A percentile compares a stretch with the other conserved stretches of the same genome.
phyloP scores from a whole-genome alignment of 139 green algal genomes.

The Chlorella sp. region DNA sequence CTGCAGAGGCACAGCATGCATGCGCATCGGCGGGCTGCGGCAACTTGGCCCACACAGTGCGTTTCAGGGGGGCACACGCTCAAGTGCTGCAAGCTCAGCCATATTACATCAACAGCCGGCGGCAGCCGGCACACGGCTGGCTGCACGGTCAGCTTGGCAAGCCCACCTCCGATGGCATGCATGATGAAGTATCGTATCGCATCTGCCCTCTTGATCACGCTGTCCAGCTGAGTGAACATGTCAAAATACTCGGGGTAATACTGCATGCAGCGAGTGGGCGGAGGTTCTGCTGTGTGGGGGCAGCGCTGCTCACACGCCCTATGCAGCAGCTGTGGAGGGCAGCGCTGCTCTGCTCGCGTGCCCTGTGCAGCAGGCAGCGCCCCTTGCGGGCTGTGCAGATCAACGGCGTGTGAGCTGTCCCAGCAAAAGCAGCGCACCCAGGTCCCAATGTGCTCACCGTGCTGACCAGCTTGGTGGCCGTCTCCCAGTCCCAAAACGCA shows the following conservation, averaged over 20 bases:
- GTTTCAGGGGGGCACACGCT: too few relatives aligned
- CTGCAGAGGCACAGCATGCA: neutral
- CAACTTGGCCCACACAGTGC: too few relatives aligned
- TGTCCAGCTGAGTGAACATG: neutral
- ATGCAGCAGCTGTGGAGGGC: too few relatives aligned
- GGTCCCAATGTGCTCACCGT: neutral
- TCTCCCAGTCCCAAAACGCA: neutral
- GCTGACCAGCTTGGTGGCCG: neutral
- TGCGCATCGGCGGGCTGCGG: too few relatives aligned
- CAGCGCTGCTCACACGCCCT: too few relatives aligned
- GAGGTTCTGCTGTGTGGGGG: too few relatives aligned
- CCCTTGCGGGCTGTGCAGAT: neutral
- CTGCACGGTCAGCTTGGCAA: too few relatives aligned
- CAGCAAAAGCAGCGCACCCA: neutral
- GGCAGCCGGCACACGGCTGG: too few relatives aligned
- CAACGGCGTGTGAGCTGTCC: neutral
- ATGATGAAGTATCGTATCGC: constrained; percentile 10
- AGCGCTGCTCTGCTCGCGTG: neutral
- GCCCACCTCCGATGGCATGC: constrained; percentile 2
- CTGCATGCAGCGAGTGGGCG: neutral
- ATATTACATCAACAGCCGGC: too few relatives aligned
- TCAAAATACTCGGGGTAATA: neutral
- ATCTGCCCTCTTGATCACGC: neutral
- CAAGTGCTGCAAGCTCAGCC: too few relatives aligned
- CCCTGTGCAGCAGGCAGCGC: neutral